A percentile compares a stretch with the other conserved stretches of the same genome.
Conservation (phyloP, 1,284 basidiomycete genomes). For the Heliocybe sulcata region DNA sequence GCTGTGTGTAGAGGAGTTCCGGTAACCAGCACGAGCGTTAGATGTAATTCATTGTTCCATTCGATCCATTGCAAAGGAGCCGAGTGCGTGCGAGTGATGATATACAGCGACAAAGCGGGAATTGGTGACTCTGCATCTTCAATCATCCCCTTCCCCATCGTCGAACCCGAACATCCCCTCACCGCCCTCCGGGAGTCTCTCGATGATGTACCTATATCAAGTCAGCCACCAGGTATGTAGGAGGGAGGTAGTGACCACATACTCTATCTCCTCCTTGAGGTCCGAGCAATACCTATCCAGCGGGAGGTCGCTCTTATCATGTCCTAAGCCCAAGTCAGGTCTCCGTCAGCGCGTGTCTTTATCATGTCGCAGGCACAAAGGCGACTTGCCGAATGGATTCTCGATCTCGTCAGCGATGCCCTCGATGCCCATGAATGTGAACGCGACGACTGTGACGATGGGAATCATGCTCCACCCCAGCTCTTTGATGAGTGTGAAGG, state of each 20-base stretch:
- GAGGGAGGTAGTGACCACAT: conserved; percentile 21
- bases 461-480: conserved; percentile 78
- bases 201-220: conserved; percentile 60
- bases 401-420: conserved; percentile 91
- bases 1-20: conserved; percentile 83
- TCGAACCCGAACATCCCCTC: conserved; percentile 58
- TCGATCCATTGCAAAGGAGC: background rate
- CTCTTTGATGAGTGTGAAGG: conserved; percentile 75
- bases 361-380: conserved; percentile 1
- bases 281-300: conserved; percentile 80
- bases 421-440: conserved; percentile 91
- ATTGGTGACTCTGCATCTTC: conserved; percentile 13
- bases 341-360: too few species aligned
- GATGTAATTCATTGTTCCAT: background rate
- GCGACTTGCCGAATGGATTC: conserved; percentile 69
- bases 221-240: conserved; percentile 2
- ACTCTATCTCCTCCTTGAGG: conserved; percentile 80
- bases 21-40: conserved; percentile 24
- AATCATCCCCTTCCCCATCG: conserved; percentile 74
- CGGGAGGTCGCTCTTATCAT: conserved; percentile 59
- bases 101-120: background rate
- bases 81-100: background rate
- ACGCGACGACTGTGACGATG: conserved; percentile 77
- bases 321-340: conserved; percentile 34
- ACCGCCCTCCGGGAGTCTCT: conserved; percentile 72